Base-by-base conservation (phyloP, 768 basidiomycete species). In the Butyriboletus loyo region DNA sequence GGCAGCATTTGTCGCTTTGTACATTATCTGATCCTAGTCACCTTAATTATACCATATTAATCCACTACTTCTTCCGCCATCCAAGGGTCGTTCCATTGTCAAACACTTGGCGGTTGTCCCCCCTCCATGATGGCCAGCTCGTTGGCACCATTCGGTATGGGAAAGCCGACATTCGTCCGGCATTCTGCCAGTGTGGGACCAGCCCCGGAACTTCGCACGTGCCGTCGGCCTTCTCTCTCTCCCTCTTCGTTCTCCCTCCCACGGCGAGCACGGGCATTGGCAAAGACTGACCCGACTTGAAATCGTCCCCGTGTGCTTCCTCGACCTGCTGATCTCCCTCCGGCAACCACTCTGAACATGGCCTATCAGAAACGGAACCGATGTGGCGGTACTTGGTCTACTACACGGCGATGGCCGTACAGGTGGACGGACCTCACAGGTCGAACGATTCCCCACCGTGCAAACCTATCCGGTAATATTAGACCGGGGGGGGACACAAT, bases 1-100 rank as follows among this genome's bases (percentile, higher is more conserved):
- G 57, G 61, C 52, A 57, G 55, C 46, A 52, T 52, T 51, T 49
- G 52, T 40, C 49, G 49, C 55, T 34, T 34, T 68, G 66, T 65
- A 70, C 66, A 57, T 53, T 66, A 68, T 57, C 56, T 52, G 59
- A 53, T 58, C 43, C 50, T 65, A 67, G 50, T 57, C 24, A 40
- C 44, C 43, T 58, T 69, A 69, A 71, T 69, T 71, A 69, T 69
- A 64, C 68, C 62, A 52, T 69, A 69, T 68, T 69, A 67, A 71
- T 62, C 25, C 45, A 52, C 39, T 67, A 52, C 28, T 55, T 51
- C 38, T 36, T 34, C 27, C 48, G 49, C 9, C 48, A 17, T 9
- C 8, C 34, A 30, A 52, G 36, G 35, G 50, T 52, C 49, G 36
- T 50, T 9, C 8, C 32, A 14, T 15, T 34, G 11, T n/a, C 27